Evolutionary conservation across 257 asterid genomes (phyloP), one percentile per base, ranked within the genome.

Genomic region (Ilex aquifolium): DNA sequence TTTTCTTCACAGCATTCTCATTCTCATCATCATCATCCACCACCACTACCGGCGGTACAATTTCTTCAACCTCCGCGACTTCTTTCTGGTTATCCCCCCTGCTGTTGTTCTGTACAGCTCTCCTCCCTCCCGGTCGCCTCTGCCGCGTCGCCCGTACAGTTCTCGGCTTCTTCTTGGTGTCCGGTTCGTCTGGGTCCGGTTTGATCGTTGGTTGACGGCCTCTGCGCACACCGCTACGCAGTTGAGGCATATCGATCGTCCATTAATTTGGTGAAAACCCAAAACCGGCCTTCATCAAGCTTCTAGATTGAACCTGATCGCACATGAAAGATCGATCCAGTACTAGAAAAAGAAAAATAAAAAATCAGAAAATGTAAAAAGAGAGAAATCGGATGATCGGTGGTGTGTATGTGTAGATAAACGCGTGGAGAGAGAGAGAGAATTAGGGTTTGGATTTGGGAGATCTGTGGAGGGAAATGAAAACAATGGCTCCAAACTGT

Each of bases 211-310:
- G 59, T 60, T 66, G 74, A 68, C 83, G 80, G 74, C 83, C 82
- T 74, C 75, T 55, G 67, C 81, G 74, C 63, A 55, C 79, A 69
- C 79, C 84, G 73, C 82, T 72, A 68, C 86, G 83, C 81, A 71
- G 74, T 74, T 74, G 83, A 80, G 83, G 83, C 81, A 77, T 65
- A 76, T 61, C 76, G 69, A 67, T 68, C 79, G 76, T 62, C 80
- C 68, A 61, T 64, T n/a, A 61, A 32, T 13, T 44, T 53, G 27
- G 57, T 31, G 54, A 56, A 68, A 63, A 56, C 49, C 61, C 71
- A 57, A 39, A 61, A 32, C 59, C 63, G 56, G 48, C 48, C 77
- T 59, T 74, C 83, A 76, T 72, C 77, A 68, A 64, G 10, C 30
- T 15, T 53, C 30, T 53, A 5, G 29, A 53, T 53, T 36, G 42